Percentiles rank a stretch among this genome's conserved stretches.
Evolutionary conservation across 2,329 filamentous ascomycete genomes (phyloP).

Genomic region (Onygena corvina): DNA sequence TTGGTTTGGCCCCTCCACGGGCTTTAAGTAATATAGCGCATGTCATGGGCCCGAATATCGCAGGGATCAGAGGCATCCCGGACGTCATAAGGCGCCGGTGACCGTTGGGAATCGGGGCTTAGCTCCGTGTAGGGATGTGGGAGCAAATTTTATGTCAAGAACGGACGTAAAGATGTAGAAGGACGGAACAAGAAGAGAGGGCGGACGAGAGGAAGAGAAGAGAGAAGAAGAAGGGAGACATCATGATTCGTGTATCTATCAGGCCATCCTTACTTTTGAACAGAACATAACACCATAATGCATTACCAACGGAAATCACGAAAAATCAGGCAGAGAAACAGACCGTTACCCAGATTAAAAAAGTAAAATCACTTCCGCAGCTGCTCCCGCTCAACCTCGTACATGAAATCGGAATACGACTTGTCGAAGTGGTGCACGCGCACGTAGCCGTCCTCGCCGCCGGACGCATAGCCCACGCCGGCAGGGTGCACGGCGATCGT

Average conservation of each 20-base stretch:
- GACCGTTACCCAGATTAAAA: not conserved
- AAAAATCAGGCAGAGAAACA: not conserved
- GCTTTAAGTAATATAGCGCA: too few species aligned
- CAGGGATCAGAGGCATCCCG: too few species aligned
- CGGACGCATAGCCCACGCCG: constrained; percentile 84
- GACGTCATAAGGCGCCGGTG: too few species aligned
- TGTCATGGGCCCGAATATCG: too few species aligned
- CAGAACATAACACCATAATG: not conserved
- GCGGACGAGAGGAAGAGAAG: not conserved
- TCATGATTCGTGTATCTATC: not conserved
- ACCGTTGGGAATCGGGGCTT: too few species aligned
- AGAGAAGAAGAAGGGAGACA: not conserved
- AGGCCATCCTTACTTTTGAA: not conserved
- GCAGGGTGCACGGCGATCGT: constrained; percentile 88
- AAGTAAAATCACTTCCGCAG: constrained; percentile 27
- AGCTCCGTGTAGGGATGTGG: not conserved
- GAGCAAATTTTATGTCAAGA: too few species aligned
- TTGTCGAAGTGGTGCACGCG: constrained; percentile 98
- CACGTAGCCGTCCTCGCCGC: constrained; percentile 97
- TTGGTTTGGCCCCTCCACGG: too few species aligned
- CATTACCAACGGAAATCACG: not conserved
- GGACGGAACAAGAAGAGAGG: not conserved
- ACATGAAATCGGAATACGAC: constrained; percentile 96
- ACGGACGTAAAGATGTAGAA: not conserved
- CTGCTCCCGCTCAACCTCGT: constrained; percentile 89